These are phyloP conservation scores for Eutypa lata DNA, from an alignment of 2,329 filamentous ascomycete species.

Conservation along the genomic window DNA sequence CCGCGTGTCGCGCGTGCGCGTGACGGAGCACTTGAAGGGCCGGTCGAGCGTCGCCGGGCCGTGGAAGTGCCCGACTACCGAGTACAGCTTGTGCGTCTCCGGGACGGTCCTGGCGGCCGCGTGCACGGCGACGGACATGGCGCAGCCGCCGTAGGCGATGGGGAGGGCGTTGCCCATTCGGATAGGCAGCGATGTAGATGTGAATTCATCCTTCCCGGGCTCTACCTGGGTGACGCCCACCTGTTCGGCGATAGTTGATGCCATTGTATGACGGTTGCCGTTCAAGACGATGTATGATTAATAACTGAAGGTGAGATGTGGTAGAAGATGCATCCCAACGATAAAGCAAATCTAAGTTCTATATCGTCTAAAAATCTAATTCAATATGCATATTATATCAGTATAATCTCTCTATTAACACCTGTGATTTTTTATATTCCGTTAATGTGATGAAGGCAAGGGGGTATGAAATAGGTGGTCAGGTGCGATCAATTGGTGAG, in stretches of 20 bases:
- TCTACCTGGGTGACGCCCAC: slow-evolving; percentile 6
- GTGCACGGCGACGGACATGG: slow-evolving; percentile 37
- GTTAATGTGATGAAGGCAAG: too few relatives aligned
- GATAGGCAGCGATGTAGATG: slow-evolving; percentile 4
- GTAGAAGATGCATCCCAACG: too few relatives aligned
- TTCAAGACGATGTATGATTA: too few relatives aligned
- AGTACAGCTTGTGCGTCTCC: slow-evolving; percentile 39
- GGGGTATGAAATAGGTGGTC: too few relatives aligned
- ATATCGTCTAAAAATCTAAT: too few relatives aligned
- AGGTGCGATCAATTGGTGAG: too few relatives aligned
- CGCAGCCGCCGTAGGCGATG: slow-evolving; percentile 13
- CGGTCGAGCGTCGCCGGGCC: slow-evolving; percentile 41
- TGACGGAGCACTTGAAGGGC: slow-evolving; percentile 34
- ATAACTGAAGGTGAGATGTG: too few relatives aligned
- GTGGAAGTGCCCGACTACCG: slow-evolving; percentile 42
- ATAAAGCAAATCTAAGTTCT: too few relatives aligned
- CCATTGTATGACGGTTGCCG: slow-evolving; percentile 2
- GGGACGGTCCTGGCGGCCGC: slow-evolving; percentile 38
- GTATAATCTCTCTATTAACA: too few relatives aligned
- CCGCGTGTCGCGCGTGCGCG: slow-evolving; percentile 38
- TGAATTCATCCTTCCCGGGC: slow-evolving; percentile 7
- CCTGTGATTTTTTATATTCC: too few relatives aligned
- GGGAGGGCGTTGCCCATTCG: slow-evolving; percentile 11
- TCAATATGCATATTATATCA: too few relatives aligned
- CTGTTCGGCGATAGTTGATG: slow-evolving; percentile 4